A percentile compares a stretch with the other conserved stretches of the same genome.
Conservation (phyloP, 352 stramenopile genomes). For the Phytophthora syringae region DNA sequence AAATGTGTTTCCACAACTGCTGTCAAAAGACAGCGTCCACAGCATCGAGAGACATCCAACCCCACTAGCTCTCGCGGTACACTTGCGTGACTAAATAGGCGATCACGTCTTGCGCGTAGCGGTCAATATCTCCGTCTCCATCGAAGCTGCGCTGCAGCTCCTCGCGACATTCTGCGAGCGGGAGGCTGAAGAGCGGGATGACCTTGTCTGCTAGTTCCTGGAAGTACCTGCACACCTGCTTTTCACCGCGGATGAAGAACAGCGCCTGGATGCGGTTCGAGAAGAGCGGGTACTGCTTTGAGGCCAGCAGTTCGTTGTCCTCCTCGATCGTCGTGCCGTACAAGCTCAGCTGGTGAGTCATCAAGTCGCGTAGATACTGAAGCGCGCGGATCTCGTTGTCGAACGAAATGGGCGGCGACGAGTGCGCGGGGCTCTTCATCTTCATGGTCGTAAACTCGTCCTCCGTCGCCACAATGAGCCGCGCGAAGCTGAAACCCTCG, state of each 20-base stretch:
- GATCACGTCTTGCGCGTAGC: constrained; percentile 89
- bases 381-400: constrained; percentile 86
- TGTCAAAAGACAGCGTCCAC: constrained; percentile 28
- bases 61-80: constrained; percentile 73
- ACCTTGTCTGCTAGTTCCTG: constrained; percentile 84
- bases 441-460: constrained; percentile 88
- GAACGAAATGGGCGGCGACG: constrained; percentile 83
- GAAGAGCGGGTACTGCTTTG: constrained; percentile 80
- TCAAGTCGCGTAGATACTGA: constrained; percentile 73
- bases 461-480: constrained; percentile 84
- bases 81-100: constrained; percentile 89
- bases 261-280: constrained; percentile 90
- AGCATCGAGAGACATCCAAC: constrained; percentile 19
- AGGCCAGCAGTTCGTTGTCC: constrained; percentile 84
- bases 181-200: constrained; percentile 81
- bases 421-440: constrained; percentile 77
- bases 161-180: constrained; percentile 70
- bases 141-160: constrained; percentile 78
- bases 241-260: constrained; percentile 91
- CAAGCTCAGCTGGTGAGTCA: constrained; percentile 80
- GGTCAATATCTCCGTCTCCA: constrained; percentile 80
- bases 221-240: constrained; percentile 88
- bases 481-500: constrained; percentile 87
- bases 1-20: constrained; percentile 29
- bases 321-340: constrained; percentile 90